Conservation (phyloP, 2,329 filamentous ascomycete species). For the Phialocephala subalpina region DNA sequence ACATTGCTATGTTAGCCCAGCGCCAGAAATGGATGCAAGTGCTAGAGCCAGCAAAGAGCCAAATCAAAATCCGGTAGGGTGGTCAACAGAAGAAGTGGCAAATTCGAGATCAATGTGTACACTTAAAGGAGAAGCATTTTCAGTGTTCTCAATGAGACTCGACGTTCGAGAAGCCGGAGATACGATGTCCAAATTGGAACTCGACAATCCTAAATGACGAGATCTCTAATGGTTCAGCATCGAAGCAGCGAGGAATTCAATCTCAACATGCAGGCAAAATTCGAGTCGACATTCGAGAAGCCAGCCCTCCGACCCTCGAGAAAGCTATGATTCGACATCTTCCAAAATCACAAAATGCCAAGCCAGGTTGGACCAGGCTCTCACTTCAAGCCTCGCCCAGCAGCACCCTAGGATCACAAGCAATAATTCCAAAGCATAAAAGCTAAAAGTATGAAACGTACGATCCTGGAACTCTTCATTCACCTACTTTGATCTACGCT, state of each 20-base stretch:
- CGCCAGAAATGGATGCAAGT: too few relatives aligned
- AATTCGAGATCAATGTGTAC: too few relatives aligned
- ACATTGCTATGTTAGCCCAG: too few relatives aligned
- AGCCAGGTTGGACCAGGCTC: neutral
- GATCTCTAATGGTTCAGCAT: too few relatives aligned
- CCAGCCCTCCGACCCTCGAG: neutral
- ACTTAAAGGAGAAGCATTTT: neutral
- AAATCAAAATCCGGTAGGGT: too few relatives aligned
- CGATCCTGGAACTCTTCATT: constrained; percentile 3
- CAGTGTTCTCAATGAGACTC: neutral
- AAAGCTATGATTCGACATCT: neutral
- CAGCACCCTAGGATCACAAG: neutral
- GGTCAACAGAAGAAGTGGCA: too few relatives aligned
- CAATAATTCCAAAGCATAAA: neutral
- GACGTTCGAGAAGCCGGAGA: neutral
- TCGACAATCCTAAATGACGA: too few relatives aligned
- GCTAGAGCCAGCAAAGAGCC: too few relatives aligned
- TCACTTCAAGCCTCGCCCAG: neutral
- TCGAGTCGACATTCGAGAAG: too few relatives aligned
- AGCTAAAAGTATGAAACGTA: constrained; percentile 1
- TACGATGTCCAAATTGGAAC: too few relatives aligned
- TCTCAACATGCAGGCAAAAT: too few relatives aligned
- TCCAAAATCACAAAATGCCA: neutral
- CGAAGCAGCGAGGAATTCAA: too few relatives aligned
- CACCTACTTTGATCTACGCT: constrained; percentile 16